Base-by-base conservation (phyloP, 2,329 filamentous ascomycete genomes). In the Parasarocladium wereldwijsianum region DNA sequence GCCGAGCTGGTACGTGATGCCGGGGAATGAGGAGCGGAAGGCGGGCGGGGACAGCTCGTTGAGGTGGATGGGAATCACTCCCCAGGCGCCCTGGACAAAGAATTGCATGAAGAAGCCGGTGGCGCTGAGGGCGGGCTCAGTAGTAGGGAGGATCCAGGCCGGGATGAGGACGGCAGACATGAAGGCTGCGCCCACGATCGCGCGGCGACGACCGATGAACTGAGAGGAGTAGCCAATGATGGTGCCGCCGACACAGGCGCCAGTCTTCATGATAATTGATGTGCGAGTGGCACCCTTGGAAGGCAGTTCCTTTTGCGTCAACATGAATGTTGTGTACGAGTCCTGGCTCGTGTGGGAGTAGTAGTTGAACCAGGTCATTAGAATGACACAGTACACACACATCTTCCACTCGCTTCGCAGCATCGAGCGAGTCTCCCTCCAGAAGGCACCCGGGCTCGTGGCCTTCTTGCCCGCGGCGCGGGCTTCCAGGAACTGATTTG, bases 311-410 rank as follows among this genome's bases (percentile, higher is more conserved):
- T 86, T 85, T 41, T 82, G 66, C 4, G 64, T 65, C 22, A 76
- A 60, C 75, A 86, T 78, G 47, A 85, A 84, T 3, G 80, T 85
- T 1, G 80, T 84, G 57, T 85, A 86, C 28, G 69, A 77, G 55
- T 87, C 81, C 49, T 87, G 80, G 58, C 87, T 81, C 8, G 77
- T 81, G 58, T 87, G 81, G 29, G 75, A 79, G 57, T 81, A 84
- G 50, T 64, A 73, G 54, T 75, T 76, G 58, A 74, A 72, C 65
- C 76, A 80, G 0, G 75, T 79, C 80, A 86, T 85, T 31, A 87
- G 60, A 37, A 86, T 62, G 49, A 80, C 60, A 50, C 76, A 81
- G 59, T 86, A 87, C 32, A 85, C 46, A 41, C 70, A 77, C 67
- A 85, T 73, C 49, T 70, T 70, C 81, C 80, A 86, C 49, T 86